Evolutionary conservation across 1,284 basidiomycete genomes (phyloP).

Genomic region (Ganoderma sinense): DNA sequence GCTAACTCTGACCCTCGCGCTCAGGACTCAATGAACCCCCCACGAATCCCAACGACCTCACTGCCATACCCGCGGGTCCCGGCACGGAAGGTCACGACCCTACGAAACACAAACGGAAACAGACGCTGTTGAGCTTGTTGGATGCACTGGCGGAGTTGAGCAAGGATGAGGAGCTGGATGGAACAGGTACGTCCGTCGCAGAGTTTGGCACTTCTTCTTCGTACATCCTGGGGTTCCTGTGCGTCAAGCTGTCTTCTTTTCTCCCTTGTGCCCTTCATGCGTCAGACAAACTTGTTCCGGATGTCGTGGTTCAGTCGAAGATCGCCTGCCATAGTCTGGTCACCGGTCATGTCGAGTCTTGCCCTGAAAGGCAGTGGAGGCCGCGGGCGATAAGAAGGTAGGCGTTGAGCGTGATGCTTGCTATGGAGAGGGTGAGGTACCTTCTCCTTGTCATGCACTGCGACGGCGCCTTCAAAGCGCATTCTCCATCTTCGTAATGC

Average conservation of each 20-base stretch:
- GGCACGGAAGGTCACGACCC: conserved; percentile 18
- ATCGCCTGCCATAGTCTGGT: not conserved
- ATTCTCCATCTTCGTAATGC: too few relatives aligned
- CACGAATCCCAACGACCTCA: conserved; percentile 42
- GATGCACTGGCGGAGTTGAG: conserved; percentile 68
- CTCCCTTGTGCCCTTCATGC: not conserved
- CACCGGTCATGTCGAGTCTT: too few relatives aligned
- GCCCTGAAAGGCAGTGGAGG: too few relatives aligned
- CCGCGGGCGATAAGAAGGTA: too few relatives aligned
- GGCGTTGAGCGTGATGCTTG: too few relatives aligned
- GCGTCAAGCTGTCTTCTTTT: not conserved
- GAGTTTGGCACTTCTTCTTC: not conserved
- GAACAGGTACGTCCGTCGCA: conserved; percentile 44
- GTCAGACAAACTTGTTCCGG: not conserved
- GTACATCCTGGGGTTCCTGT: not conserved
- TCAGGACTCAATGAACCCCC: conserved; percentile 17
- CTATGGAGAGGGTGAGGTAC: too few relatives aligned
- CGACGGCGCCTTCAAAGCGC: too few relatives aligned
- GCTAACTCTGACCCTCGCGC: conserved; percentile 1
- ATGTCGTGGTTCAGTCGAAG: not conserved
- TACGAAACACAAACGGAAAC: conserved; percentile 50
- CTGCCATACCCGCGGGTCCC: conserved; percentile 27
- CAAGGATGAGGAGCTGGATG: conserved; percentile 54
- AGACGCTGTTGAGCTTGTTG: conserved; percentile 70
- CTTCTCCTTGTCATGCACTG: too few relatives aligned